Percentiles rank a stretch among this genome's conserved stretches.
Evolutionary conservation across 352 stramenopile species (phyloP).

Genomic region (Pythium graminicola): DNA sequence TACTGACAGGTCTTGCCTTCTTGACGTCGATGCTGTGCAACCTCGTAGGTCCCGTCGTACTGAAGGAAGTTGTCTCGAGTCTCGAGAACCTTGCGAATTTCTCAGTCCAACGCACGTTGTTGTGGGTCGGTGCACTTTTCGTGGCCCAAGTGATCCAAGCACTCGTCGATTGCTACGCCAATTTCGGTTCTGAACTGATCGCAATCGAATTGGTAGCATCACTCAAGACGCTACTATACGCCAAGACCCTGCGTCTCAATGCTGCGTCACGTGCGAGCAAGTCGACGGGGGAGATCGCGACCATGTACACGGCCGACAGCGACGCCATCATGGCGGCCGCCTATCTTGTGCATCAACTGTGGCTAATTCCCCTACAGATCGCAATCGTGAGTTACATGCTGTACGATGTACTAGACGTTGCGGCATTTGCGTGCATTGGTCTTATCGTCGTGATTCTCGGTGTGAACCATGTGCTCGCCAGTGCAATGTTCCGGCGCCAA

Average conservation of each 20-base stretch:
- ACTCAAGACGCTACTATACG: constrained; percentile 49
- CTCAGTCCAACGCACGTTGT: background rate
- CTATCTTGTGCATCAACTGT: constrained; percentile 52
- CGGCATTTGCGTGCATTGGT: constrained; percentile 40
- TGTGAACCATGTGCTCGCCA: constrained; percentile 39
- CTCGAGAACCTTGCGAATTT: constrained; percentile 36
- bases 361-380: constrained; percentile 52
- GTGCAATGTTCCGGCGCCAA: constrained; percentile 27
- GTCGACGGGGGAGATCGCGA: constrained; percentile 50
- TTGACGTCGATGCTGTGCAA: constrained; percentile 44
- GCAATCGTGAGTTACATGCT: constrained; percentile 40
- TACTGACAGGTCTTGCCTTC: constrained; percentile 36
- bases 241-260: constrained; percentile 44
- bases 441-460: constrained; percentile 38
- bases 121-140: constrained; percentile 43
- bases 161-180: constrained; percentile 41
- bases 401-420: constrained; percentile 33
- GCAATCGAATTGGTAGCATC: constrained; percentile 45
- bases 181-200: constrained; percentile 42
- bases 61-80: constrained; percentile 33
- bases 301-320: constrained; percentile 57
- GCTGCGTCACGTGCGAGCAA: constrained; percentile 32
- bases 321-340: constrained; percentile 34
- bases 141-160: constrained; percentile 46
- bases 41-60: constrained; percentile 41